These are phyloP conservation scores for Inonotus hispidus DNA, from an alignment of 1,284 basidiomycete species.

Conservation along the genomic window DNA sequence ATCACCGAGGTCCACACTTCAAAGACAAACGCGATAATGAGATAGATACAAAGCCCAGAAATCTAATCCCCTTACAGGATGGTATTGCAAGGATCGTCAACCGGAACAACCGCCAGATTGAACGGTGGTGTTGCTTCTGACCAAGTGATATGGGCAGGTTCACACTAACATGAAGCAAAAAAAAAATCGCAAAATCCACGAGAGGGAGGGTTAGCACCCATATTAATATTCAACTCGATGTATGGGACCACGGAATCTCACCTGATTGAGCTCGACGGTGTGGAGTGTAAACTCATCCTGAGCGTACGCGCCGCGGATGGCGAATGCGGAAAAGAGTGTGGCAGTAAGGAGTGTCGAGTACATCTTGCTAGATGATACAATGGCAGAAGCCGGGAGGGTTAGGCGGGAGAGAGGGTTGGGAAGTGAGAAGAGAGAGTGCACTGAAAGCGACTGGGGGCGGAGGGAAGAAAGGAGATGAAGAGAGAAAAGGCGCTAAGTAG, in stretches of 20 bases:
- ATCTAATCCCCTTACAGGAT: slow-evolving; percentile 45
- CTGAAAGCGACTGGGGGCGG: slow-evolving; percentile 22
- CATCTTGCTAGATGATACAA: slow-evolving; percentile 39
- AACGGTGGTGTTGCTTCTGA: slow-evolving; percentile 42
- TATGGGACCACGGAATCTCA: slow-evolving; percentile 25
- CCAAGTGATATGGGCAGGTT: slow-evolving; percentile 50
- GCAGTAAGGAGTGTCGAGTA: slow-evolving; percentile 70
- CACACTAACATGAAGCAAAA: slow-evolving; percentile 60
- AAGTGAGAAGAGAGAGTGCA: slow-evolving; percentile 23
- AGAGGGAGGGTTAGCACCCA: background rate
- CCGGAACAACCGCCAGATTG: slow-evolving; percentile 51
- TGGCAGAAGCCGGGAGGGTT: slow-evolving; percentile 9
- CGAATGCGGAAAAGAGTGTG: slow-evolving; percentile 56
- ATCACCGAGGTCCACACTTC: slow-evolving; percentile 55
- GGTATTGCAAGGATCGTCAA: slow-evolving; percentile 50
- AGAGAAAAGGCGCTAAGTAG: background rate
- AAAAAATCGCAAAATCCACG: background rate
- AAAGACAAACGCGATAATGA: background rate
- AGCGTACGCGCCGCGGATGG: slow-evolving; percentile 44
- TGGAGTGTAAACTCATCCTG: slow-evolving; percentile 40
- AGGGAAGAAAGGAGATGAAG: background rate
- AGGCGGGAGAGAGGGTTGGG: slow-evolving; percentile 16
- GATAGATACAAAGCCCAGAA: background rate
- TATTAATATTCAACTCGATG: background rate
- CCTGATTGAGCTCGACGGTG: slow-evolving; percentile 51